A percentile compares a stretch with the other conserved stretches of the same genome.
These are phyloP conservation scores for Ascochyta pisi DNA, from an alignment of 2,329 filamentous ascomycete species.

Conservation along the genomic window DNA sequence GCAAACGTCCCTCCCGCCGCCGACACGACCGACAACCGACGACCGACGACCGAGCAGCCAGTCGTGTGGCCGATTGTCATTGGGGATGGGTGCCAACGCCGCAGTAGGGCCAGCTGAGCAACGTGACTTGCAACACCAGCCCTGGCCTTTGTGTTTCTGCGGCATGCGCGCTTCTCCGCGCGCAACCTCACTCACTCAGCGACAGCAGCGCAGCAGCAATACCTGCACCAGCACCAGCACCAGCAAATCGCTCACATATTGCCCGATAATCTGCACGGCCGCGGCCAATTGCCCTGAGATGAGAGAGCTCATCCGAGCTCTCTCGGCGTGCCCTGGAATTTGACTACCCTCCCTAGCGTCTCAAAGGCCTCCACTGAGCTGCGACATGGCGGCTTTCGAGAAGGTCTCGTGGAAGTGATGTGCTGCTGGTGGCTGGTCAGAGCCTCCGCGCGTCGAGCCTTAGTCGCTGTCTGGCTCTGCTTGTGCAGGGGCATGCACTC, in stretches of 20 bases:
- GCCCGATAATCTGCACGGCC: constrained; percentile 35
- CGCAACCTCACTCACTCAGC: constrained; percentile 7
- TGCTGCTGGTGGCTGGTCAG: constrained; percentile 29
- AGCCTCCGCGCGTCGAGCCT: constrained; percentile 6
- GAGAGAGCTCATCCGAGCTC: constrained; percentile 30
- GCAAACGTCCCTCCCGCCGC: constrained; percentile 31
- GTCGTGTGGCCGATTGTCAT: constrained; percentile 1
- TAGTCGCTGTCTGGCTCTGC: constrained; percentile 3
- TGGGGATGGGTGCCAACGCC: background rate
- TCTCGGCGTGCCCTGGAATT: constrained; percentile 16
- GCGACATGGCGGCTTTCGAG: constrained; percentile 37
- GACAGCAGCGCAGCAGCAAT: constrained; percentile 10
- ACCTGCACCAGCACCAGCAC: constrained; percentile 16
- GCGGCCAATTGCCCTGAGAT: constrained; percentile 30
- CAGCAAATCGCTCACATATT: constrained; percentile 17
- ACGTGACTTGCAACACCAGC: constrained; percentile 33
- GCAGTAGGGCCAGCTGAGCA: constrained; percentile 21
- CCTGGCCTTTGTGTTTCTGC: constrained; percentile 14
- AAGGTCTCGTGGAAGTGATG: constrained; percentile 44
- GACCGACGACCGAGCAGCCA: background rate
- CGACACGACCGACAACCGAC: background rate
- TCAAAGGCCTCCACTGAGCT: constrained; percentile 23
- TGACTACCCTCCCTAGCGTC: constrained; percentile 20
- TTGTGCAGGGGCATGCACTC: constrained; percentile 4
- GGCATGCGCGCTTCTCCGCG: constrained; percentile 33